phyloP scores from a whole-genome alignment of 2,329 filamentous ascomycete genomes.

The Coniochaeta ligniaria region DNA sequence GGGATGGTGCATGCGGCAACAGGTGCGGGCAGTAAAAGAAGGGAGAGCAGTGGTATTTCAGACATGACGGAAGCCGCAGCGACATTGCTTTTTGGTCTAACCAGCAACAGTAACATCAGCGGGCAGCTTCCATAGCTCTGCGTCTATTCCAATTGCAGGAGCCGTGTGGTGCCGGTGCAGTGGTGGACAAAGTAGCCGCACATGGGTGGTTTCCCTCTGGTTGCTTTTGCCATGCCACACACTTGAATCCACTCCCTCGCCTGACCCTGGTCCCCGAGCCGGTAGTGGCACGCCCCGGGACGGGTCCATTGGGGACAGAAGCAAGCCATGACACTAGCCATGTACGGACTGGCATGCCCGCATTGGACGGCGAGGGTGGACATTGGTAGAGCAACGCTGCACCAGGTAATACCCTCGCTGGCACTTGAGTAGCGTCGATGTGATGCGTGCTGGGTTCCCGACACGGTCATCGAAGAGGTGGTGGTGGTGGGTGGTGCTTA shows the following conservation, averaged over 20 bases:
- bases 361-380: constrained; percentile 1
- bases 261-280: neutral
- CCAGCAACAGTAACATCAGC: neutral
- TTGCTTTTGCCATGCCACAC: neutral
- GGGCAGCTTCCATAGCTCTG: neutral
- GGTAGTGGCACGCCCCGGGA: neutral
- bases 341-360: constrained; percentile 3
- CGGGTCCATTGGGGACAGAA: constrained; percentile 11
- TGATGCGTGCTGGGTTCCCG: neutral
- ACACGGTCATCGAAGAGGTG: neutral
- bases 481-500: too few relatives aligned
- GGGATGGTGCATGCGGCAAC: constrained; percentile 16
- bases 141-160: neutral
- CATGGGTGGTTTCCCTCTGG: neutral
- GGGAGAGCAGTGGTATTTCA: constrained; percentile 6
- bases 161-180: neutral
- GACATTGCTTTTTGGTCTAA: neutral
- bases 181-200: neutral
- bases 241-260: neutral
- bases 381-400: constrained; percentile 3
- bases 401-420: constrained; percentile 1
- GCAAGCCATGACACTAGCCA: constrained; percentile 12
- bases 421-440: neutral
- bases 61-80: neutral
- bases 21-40: constrained; percentile 7